Evolutionary conservation across 2,329 filamentous ascomycete genomes (phyloP).

Genomic region (Neonectria neomacrospora): DNA sequence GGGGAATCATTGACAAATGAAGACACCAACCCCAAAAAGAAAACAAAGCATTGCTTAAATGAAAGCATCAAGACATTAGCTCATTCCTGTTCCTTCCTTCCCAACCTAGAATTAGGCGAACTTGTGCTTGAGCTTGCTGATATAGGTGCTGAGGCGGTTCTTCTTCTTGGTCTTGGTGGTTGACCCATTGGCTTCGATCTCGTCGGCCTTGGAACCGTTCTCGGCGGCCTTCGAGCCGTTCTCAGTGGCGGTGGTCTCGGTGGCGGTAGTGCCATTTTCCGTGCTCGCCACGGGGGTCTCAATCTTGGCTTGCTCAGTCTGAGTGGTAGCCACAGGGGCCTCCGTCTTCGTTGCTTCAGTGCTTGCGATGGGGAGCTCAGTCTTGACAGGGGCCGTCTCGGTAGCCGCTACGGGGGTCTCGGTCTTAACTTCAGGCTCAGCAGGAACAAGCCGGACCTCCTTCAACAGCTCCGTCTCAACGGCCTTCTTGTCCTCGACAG

Average conservation of each 20-base stretch:
- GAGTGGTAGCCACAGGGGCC: conserved; percentile 17
- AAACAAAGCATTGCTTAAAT: conserved; percentile 42
- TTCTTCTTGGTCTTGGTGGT: conserved; percentile 67
- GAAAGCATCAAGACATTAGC: conserved; percentile 42
- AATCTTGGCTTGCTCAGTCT: conserved; percentile 13
- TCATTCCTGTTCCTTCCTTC: conserved; percentile 29
- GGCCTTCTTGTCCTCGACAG: conserved; percentile 78
- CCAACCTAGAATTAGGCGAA: conserved; percentile 45
- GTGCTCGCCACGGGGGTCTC: conserved; percentile 29
- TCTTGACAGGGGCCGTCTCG: conserved; percentile 19
- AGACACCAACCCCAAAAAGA: conserved; percentile 51
- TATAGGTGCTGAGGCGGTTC: conserved; percentile 72
- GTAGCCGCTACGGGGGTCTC: conserved; percentile 1
- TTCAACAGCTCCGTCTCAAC: conserved; percentile 80
- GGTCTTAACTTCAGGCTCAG: conserved; percentile 35
- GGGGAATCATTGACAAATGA: conserved; percentile 56
- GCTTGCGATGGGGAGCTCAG: conserved; percentile 21
- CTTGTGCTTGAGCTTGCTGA: conserved; percentile 67
- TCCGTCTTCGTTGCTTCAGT: conserved; percentile 29
- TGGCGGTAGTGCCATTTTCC: conserved; percentile 37
- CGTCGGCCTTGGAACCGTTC: conserved; percentile 36
- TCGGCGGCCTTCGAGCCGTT: conserved; percentile 27
- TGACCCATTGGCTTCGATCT: conserved; percentile 39
- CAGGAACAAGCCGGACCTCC: conserved; percentile 61
- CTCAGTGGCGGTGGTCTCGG: conserved; percentile 40